Base-by-base conservation (phyloP, 2,329 filamentous ascomycete species). In the Ploettnerulaceae sp. region DNA sequence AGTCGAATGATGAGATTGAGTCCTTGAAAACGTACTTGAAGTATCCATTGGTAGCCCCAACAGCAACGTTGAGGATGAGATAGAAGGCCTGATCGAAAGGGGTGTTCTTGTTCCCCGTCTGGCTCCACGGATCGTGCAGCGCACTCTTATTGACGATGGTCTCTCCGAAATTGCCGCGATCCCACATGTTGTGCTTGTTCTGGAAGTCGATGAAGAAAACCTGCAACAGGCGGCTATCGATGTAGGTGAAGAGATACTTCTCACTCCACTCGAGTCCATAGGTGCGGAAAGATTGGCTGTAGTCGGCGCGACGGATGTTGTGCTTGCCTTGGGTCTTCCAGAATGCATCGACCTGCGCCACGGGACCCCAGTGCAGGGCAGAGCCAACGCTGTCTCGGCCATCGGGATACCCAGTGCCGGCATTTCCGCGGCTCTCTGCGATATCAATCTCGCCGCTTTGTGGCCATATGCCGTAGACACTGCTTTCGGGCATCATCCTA, bases 371-470 rank as follows among this genome's bases (percentile, higher is more conserved):
- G 56, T 75, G 73, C 15, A 75, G 56, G 3, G 72, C 67, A 38
- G 67, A 66, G 38, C 65, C 68, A 49, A 68, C 64, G 7, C 65
- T 61, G 52, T 76, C 66, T 24, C 69, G 65, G 12, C 72, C 71
- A 28, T 64, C 64, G 17, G 65, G 58, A 28, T 57, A 45, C 51
- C 70, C 68, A 25, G 55, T 53, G n/a, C 60, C 58, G 22, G 62
- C 59, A 53, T 77, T 76, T 35, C 75, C 75, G 22, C 72, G 64
- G 24, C 65, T 63, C 60, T 76, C 73, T 51, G 68, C 66, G 32
- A 77, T 72, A 58, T 78, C 74, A 44, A 77, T 77, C 56, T 77
- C 74, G 18, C 74, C 74, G 48, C 68, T 71, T 20, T 63, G 60
- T 6, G 74, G 74, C 74, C 74, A 78, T 7, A 55, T 53, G 22